Evolutionary conservation across 1,284 basidiomycete genomes (phyloP).

Genomic region (Irpex sp.): DNA sequence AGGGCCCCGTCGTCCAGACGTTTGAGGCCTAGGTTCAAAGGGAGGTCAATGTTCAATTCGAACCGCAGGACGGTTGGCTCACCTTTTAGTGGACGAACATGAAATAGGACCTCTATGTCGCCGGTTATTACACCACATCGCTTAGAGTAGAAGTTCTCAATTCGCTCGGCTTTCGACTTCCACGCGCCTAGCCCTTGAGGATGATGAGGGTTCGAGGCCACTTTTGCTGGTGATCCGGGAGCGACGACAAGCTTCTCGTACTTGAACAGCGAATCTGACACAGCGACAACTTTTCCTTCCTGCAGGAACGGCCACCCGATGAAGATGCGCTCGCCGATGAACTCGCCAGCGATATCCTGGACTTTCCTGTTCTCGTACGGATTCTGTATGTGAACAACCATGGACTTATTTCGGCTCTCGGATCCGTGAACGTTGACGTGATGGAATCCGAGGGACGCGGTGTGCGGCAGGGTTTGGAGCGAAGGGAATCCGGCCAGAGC

Average conservation of each 20-base stretch:
- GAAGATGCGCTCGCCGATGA: conserved; percentile 78
- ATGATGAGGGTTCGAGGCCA: conserved; percentile 70
- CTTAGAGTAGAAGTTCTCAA: conserved; percentile 87
- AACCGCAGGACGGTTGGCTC: conserved; percentile 13
- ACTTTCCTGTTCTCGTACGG: conserved; percentile 63
- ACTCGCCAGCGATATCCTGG: conserved; percentile 68
- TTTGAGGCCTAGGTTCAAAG: conserved; percentile 60
- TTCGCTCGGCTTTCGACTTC: conserved; percentile 74
- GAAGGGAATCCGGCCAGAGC: conserved; percentile 96
- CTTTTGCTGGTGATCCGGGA: conserved; percentile 47
- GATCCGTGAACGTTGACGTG: conserved; percentile 92
- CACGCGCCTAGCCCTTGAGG: conserved; percentile 62
- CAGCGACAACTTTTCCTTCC: conserved; percentile 83
- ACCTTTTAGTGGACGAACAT: conserved; percentile 87
- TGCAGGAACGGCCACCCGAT: conserved; percentile 93
- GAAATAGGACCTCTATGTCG: conserved; percentile 72
- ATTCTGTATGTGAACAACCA: conserved; percentile 85
- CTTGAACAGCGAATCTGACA: conserved; percentile 86
- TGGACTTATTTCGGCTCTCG: conserved; percentile 87
- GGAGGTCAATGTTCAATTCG: background rate
- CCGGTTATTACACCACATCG: conserved; percentile 85
- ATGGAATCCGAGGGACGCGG: conserved; percentile 75
- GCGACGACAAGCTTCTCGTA: conserved; percentile 70
- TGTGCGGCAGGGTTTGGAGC: conserved; percentile 83
- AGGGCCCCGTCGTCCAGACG: conserved; percentile 86